These are phyloP conservation scores for Mortierella sp. DNA, from an alignment of 371 early-diverging fungal species.

Conservation along the genomic window DNA sequence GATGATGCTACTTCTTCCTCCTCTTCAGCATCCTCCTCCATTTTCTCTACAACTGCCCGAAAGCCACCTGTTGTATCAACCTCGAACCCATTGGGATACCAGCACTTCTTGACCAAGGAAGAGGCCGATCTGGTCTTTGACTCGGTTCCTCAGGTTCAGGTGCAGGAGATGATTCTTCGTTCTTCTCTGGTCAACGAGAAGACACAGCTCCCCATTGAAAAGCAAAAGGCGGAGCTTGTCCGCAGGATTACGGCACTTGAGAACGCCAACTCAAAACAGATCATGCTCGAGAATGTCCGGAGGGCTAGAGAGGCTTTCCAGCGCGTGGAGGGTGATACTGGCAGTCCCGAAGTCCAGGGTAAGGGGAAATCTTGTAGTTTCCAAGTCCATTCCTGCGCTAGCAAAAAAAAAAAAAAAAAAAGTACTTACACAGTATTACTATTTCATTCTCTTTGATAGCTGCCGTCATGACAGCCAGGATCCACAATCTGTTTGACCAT, in stretches of 20 bases:
- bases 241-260: constrained; percentile 80
- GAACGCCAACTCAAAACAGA: constrained; percentile 80
- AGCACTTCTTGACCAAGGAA: constrained; percentile 61
- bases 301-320: constrained; percentile 84
- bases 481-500: constrained; percentile 87
- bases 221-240: constrained; percentile 73
- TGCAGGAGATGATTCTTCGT: constrained; percentile 51
- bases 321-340: constrained; percentile 83
- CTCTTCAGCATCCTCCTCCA: constrained; percentile 39
- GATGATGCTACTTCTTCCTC: constrained; percentile 15
- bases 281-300: constrained; percentile 80
- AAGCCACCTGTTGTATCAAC: constrained; percentile 40
- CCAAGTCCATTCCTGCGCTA: no score
- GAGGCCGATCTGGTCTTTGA: constrained; percentile 68
- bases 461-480: constrained; percentile 90
- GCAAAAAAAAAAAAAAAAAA: no score
- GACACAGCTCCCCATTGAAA: constrained; percentile 53
- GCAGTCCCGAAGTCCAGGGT: constrained; percentile 96
- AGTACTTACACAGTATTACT: background rate
- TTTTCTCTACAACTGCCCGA: constrained; percentile 34
- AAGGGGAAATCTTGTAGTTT: constrained; percentile 12
- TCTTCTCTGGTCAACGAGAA: constrained; percentile 41
- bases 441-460: constrained; percentile 59
- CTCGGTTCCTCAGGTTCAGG: constrained; percentile 63
- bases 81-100: constrained; percentile 54